A percentile compares a stretch with the other conserved stretches of the same genome.
These are phyloP conservation scores for Papiliotrema nemorosa DNA, from an alignment of 1,284 basidiomycete species.

Conservation along the genomic window DNA sequence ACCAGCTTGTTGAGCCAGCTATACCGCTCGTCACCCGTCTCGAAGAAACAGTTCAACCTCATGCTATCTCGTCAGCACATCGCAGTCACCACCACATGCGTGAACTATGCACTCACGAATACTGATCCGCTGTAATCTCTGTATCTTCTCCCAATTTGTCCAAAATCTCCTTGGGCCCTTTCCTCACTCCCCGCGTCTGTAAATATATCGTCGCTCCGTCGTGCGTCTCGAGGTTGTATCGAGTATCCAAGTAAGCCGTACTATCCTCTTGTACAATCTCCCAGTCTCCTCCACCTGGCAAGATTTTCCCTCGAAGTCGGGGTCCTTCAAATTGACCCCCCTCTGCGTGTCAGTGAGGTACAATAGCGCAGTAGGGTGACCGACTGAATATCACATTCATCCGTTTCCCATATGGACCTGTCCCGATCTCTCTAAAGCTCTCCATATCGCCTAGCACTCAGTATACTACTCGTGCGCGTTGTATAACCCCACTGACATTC, in stretches of 20 bases:
- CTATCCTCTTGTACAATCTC: slow-evolving; percentile 14
- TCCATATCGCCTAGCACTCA: slow-evolving; percentile 17
- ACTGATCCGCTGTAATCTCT: slow-evolving; percentile 18
- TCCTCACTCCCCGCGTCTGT: slow-evolving; percentile 24
- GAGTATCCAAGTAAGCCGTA: slow-evolving; percentile 24
- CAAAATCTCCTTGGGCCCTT: slow-evolving; percentile 23
- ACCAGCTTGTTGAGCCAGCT: slow-evolving; percentile 27
- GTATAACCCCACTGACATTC: slow-evolving; percentile 19
- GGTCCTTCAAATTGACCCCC: slow-evolving; percentile 26
- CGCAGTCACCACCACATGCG: too few species aligned
- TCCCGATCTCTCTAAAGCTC: slow-evolving; percentile 18
- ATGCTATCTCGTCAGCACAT: slow-evolving; percentile 8
- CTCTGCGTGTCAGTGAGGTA: not conserved
- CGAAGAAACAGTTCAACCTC: slow-evolving; percentile 22
- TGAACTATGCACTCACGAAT: slow-evolving; percentile 2
- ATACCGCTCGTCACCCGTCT: slow-evolving; percentile 31
- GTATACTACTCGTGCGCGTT: too few species aligned
- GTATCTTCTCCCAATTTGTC: slow-evolving; percentile 21
- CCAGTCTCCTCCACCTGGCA: slow-evolving; percentile 22
- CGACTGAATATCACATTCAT: slow-evolving; percentile 24
- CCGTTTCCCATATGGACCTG: slow-evolving; percentile 25
- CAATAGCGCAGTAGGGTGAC: not conserved
- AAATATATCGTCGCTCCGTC: slow-evolving; percentile 28
- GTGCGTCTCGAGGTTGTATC: slow-evolving; percentile 24
- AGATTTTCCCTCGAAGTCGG: slow-evolving; percentile 14